phyloP scores from a whole-genome alignment of 2,329 filamentous ascomycete genomes.

The Botryosphaeria agaves region DNA sequence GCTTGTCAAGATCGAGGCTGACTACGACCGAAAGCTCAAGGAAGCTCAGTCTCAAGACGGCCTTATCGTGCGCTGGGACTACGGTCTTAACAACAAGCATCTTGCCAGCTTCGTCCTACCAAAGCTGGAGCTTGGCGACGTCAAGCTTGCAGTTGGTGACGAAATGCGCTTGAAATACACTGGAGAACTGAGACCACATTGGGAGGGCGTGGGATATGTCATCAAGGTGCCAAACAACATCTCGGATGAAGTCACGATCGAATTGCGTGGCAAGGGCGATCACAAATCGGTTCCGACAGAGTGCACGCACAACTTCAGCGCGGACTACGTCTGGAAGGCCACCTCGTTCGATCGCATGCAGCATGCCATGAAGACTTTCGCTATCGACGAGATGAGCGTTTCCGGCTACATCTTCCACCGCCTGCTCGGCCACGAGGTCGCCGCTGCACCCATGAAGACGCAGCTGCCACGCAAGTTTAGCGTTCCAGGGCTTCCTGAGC shows the following conservation, averaged over 20 bases:
- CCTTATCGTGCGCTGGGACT: slow-evolving; percentile 86
- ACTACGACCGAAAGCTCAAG: slow-evolving; percentile 97
- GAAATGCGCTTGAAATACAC: slow-evolving; percentile 97
- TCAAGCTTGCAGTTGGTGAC: slow-evolving; percentile 93
- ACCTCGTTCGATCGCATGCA: slow-evolving; percentile 99
- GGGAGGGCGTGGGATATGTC: slow-evolving; percentile 97
- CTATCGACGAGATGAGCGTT: slow-evolving; percentile 93
- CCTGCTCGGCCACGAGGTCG: slow-evolving; percentile 85
- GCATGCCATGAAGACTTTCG: slow-evolving; percentile 97
- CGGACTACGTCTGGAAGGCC: slow-evolving; percentile 98
- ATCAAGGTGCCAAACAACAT: slow-evolving; percentile 99
- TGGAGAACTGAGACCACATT: slow-evolving; percentile 76
- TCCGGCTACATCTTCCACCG: slow-evolving; percentile 98
- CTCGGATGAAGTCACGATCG: slow-evolving; percentile 91
- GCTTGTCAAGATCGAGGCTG: slow-evolving; percentile 95
- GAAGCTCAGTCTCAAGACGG: slow-evolving; percentile 95
- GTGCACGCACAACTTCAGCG: slow-evolving; percentile 93
- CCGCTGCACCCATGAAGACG: slow-evolving; percentile 86
- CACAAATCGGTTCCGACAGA: slow-evolving; percentile 94
- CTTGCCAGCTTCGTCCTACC: slow-evolving; percentile 88
- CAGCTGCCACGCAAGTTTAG: slow-evolving; percentile 94
- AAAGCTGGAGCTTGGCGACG: slow-evolving; percentile 93
- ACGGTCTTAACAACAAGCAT: slow-evolving; percentile 93
- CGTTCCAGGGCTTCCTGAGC: slow-evolving; percentile 79
- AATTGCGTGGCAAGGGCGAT: slow-evolving; percentile 83